These are phyloP conservation scores for Capillidium heterosporum DNA, from an alignment of 371 early-diverging fungal species.

Conservation along the genomic window DNA sequence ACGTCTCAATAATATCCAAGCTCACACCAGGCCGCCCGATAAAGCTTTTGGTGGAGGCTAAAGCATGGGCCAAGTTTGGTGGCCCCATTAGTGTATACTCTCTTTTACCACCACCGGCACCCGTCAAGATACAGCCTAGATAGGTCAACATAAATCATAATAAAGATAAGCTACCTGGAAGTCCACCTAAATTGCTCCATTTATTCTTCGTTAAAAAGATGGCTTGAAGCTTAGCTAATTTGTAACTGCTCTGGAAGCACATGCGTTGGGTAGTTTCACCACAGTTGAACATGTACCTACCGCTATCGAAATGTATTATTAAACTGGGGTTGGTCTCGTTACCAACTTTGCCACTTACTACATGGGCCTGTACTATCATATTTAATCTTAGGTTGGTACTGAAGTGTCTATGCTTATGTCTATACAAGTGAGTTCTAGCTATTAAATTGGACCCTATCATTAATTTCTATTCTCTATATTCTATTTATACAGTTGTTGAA, in stretches of 20 bases:
- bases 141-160: not conserved
- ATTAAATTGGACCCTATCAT: too few species aligned
- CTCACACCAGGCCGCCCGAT: constrained; percentile 31
- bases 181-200: constrained; percentile 75
- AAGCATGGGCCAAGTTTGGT: constrained; percentile 55
- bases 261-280: constrained; percentile 85
- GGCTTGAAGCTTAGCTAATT: constrained; percentile 40
- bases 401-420: too few species aligned
- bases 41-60: constrained; percentile 70
- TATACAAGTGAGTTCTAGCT: too few species aligned
- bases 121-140: constrained; percentile 70
- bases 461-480: too few species aligned
- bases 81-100: constrained; percentile 46
- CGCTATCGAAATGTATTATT: constrained; percentile 27
- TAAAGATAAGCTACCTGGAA: constrained; percentile 38
- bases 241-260: constrained; percentile 51
- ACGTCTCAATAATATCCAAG: constrained; percentile 26
- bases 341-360: too few species aligned
- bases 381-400: too few species aligned
- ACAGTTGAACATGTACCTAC: constrained; percentile 86
- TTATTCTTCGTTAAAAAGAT: constrained; percentile 60
- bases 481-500: too few species aligned
- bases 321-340: too few species aligned
- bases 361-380: too few species aligned
- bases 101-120: constrained; percentile 53